Evolutionary conservation across 495 filamentous ascomycete genomes (phyloP), one percentile per base, ranked within the genome.

Genomic region (Stereocaulon alpinum): DNA sequence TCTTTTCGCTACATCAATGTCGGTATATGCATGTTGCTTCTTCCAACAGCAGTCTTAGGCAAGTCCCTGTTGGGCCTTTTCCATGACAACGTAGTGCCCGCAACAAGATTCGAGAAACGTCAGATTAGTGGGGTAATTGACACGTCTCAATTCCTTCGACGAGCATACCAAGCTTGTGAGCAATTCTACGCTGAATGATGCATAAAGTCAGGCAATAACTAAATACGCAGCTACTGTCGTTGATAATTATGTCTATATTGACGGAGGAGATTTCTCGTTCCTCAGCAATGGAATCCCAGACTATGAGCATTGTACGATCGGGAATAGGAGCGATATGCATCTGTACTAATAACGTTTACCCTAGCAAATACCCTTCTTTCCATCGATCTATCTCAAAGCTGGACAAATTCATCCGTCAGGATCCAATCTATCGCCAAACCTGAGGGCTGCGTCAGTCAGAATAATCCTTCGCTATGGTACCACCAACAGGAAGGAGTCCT

Each of bases 321-420:
- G 50, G 44, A 20, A 5, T 10, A 4, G 2, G 29, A 40, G 11
- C 6, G 10, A 6, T 29, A 11, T n/a, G 34, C 15, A 32, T 9
- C 15, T 1, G 14, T 40, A n/a, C 30, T 49, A 24, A 59, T n/a
- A 37, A n/a, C 24, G n/a, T 6, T 43, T 34, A 29, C 24, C 3
- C 1, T 24, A 65, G 61, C 55, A 17, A 40, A 29, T 22, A 37
- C 58, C 20, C 55, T 55, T 9, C 41, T 66, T 9, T 61, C 62
- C 27, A 61, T 67, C 34, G 62, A 67, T 59, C 58, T 67, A 27
- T 62, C 64, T 2, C 20, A 61, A n/a, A 60, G 60, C 32, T 62
- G 59, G 62, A 41, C 32, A 14, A 64, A 67, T 57, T 43, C 27
- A 18, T 55, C 61, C 7, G 64, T 63, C 14, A 24, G 29, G 6